Conservation (phyloP, 208 protist genomes). For the Leishmania turanica region DNA sequence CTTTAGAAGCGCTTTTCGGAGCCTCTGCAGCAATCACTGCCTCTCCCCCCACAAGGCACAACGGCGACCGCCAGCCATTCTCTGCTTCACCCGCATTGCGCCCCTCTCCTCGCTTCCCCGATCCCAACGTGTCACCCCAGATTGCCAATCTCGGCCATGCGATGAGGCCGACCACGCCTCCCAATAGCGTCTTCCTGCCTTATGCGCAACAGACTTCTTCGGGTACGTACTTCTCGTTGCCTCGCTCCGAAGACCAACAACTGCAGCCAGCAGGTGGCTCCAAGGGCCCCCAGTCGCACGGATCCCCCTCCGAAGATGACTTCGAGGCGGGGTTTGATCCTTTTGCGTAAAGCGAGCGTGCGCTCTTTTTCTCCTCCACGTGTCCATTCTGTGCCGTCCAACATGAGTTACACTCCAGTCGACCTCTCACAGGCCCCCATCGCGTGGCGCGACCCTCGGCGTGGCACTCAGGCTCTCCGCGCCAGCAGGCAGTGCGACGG, state of each 20-base stretch:
- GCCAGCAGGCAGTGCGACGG: not conserved
- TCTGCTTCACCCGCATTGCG: not conserved
- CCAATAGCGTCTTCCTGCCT: not conserved
- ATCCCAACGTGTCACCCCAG: not conserved
- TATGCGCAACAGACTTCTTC: not conserved
- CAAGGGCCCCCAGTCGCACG: not conserved
- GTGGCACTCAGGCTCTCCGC: not conserved
- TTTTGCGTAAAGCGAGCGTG: conserved; percentile 27
- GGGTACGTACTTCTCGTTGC: not conserved
- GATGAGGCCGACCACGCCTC: not conserved
- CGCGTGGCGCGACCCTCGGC: not conserved
- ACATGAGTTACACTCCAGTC: not conserved
- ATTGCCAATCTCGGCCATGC: not conserved
- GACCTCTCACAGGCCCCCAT: not conserved
- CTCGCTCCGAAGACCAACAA: not conserved
- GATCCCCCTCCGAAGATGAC: conserved; percentile 22
- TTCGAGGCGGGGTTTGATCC: conserved; percentile 59
- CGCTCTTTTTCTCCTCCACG: not conserved
- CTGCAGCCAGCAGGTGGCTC: not conserved
- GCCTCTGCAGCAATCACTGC: not conserved
- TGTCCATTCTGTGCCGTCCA: not conserved
- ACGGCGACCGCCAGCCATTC: not conserved
- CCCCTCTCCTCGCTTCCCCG: not conserved
- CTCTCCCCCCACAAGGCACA: not conserved
- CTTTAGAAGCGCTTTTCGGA: conserved; percentile 23